Conservation (phyloP, 768 basidiomycete species). For the Hemileccinum impolitum region DNA sequence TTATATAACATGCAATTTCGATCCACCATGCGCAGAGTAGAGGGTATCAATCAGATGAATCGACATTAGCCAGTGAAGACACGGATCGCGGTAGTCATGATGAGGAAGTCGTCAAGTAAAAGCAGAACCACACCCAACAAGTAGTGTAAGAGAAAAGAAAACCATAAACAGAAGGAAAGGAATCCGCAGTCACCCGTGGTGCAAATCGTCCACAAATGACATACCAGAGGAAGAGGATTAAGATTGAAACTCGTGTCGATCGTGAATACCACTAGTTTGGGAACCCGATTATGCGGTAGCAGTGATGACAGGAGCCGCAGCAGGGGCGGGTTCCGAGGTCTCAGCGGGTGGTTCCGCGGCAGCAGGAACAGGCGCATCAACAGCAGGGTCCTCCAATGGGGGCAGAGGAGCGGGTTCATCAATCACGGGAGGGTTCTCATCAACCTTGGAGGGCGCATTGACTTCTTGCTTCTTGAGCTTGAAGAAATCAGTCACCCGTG, state of each 20-base stretch:
- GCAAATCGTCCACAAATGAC: constrained; percentile 36
- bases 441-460: constrained; percentile 72
- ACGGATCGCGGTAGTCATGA: constrained; percentile 63
- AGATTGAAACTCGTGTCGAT: constrained; percentile 45
- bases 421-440: constrained; percentile 86
- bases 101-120: constrained; percentile 56
- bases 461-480: constrained; percentile 67
- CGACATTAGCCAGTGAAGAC: constrained; percentile 65
- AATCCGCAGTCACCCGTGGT: constrained; percentile 37
- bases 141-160: constrained; percentile 39
- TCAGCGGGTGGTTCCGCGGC: constrained; percentile 36
- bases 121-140: constrained; percentile 59
- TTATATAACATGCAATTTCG: constrained; percentile 31
- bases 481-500: constrained; percentile 81
- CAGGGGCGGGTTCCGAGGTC: constrained; percentile 38
- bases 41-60: constrained; percentile 61
- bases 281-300: constrained; percentile 65
- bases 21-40: constrained; percentile 30
- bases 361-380: constrained; percentile 39
- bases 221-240: constrained; percentile 32
- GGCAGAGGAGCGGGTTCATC: constrained; percentile 80
- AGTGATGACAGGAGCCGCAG: constrained; percentile 65
- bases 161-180: constrained; percentile 34
- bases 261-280: constrained; percentile 28
- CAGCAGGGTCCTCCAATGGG: constrained; percentile 77